Evolutionary conservation across 148 eudicot genomes (phyloP), one percentile per base, ranked within the genome.

Genomic region (Rhododendron simsii): DNA sequence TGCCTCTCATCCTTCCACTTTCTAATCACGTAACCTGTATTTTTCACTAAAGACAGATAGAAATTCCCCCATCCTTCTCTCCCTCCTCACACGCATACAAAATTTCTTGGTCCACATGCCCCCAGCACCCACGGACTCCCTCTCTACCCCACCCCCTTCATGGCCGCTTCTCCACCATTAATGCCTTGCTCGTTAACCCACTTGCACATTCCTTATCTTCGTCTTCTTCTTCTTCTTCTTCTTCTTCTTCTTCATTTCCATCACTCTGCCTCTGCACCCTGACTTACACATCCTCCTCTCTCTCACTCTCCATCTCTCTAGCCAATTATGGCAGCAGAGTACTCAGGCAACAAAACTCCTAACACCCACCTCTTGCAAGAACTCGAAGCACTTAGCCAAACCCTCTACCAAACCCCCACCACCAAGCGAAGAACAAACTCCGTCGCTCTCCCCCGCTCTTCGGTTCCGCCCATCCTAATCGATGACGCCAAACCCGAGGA

Each of bases 341-440:
- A 69, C 84, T 30, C 90, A 1, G 89, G 84, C 53, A 88, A 91
- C 78, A 87, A 90, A 86, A 94, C 89, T 67, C 93, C 99, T 71
- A 95, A 89, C 87, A 89, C 94, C 0, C 94, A 90, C 30, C 91
- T 97, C 28, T 65, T 97, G 74, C 91, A 95, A 74, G 99, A 97
- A 65, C 95, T 97, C 6, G 98, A 97, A 89, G 90, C 91, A 30
- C 93, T 97, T 0, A 97, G 96, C 86, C 93, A 94, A 51, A 83
- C 96, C 28, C 90, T 95, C 1, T 93, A 93, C 85, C 96, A 94
- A 71, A 81, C 94, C 50, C 94, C 93, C 82, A 78, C 91, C 23
- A 80, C 91, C 20, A 81, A 86, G 50, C 84, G 98, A 47, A 90
- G 98, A 88, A 94, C 98, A 11, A 92, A 94, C 65, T 97, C 99